A percentile compares a stretch with the other conserved stretches of the same genome.
Evolutionary conservation across 2,329 filamentous ascomycete genomes (phyloP).

Genomic region (Ceratocystis destructans): DNA sequence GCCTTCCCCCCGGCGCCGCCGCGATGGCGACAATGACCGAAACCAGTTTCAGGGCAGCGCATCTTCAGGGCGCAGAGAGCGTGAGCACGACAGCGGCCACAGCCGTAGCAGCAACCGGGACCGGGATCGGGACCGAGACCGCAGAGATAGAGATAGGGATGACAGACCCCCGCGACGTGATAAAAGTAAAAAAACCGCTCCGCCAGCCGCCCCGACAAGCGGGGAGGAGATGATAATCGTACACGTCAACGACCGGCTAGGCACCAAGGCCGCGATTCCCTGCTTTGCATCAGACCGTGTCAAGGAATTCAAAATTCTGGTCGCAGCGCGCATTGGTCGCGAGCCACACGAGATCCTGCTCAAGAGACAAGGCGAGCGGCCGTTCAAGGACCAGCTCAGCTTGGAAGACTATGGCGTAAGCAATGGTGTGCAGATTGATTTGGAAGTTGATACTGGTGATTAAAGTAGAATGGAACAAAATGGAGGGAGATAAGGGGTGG

Average conservation of each 20-base stretch:
- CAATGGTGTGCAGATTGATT: slow-evolving; percentile 63
- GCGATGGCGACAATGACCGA: slow-evolving; percentile 16
- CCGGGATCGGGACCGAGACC: slow-evolving; percentile 8
- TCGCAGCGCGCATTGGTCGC: slow-evolving; percentile 76
- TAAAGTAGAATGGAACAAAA: slow-evolving; percentile 25
- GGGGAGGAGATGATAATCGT: slow-evolving; percentile 84
- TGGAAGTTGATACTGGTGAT: slow-evolving; percentile 49
- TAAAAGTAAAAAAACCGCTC: slow-evolving; percentile 27
- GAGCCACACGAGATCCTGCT: slow-evolving; percentile 84
- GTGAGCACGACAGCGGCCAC: slow-evolving; percentile 20
- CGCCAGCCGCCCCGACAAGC: slow-evolving; percentile 21
- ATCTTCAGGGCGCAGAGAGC: slow-evolving; percentile 20
- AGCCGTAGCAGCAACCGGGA: slow-evolving; percentile 23
- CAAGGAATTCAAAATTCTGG: slow-evolving; percentile 78
- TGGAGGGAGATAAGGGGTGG: no score
- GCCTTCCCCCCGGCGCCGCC: slow-evolving; percentile 6
- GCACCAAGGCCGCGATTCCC: slow-evolving; percentile 88
- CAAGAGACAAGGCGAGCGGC: slow-evolving; percentile 80
- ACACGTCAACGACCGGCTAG: slow-evolving; percentile 84
- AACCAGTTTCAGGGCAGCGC: no score
- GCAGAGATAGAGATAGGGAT: slow-evolving; percentile 26
- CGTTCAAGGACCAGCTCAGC: slow-evolving; percentile 82
- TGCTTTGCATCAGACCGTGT: slow-evolving; percentile 76
- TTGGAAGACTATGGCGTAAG: slow-evolving; percentile 88
- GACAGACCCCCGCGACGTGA: slow-evolving; percentile 23